Evolutionary conservation across 176 grass and related monocot genomes (phyloP), one percentile per base, ranked within the genome.

Genomic region (Oryza australiensis): DNA sequence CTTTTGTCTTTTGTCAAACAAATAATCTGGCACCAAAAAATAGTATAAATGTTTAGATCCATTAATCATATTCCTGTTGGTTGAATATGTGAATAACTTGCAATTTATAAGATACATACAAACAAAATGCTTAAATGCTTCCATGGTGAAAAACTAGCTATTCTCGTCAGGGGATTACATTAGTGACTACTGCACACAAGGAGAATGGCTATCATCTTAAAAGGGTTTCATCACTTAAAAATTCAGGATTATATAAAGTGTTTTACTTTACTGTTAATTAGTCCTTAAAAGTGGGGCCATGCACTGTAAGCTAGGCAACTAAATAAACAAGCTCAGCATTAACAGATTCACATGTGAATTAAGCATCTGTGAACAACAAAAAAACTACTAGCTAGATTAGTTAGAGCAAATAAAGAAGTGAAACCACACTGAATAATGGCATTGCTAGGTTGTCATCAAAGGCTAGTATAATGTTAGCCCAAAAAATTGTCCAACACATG

Each of bases 241-340:
- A 46, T 12, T 22, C 83, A 71, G 83, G n/a, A n/a, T n/a, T n/a
- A n/a, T n/a, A n/a, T n/a, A n/a, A n/a, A n/a, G n/a, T 24, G 34
- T 10, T 22, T 33, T 48, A 32, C 48, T 70, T 77, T 78, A 20
- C 12, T 65, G 24, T 12, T 67, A 72, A 42, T 28, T 48, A 67
- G 68, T 24, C 14, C 40, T 73, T 41, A 86, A 80, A 86, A 86
- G 69, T 7, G 15, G 69, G 66, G 42, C 76, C 60, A 66, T 40
- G 35, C 18, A 18, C 46, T 49, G 46, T 18, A 15, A 49, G 46
- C 46, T 49, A n/a, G 46, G 46, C 46, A 49, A 49, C 46, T 10
- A 15, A 48, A 12, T 48, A 49, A 49, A 49, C 46, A 49, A 49
- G 15, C 10, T 14, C 46, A 55, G 51, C 5, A 7, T 55, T 55